Percentiles rank a stretch among this genome's conserved stretches.
These are phyloP conservation scores for Cystofilobasidium macerans DNA, from an alignment of 768 basidiomycete species.

Conservation along the genomic window DNA sequence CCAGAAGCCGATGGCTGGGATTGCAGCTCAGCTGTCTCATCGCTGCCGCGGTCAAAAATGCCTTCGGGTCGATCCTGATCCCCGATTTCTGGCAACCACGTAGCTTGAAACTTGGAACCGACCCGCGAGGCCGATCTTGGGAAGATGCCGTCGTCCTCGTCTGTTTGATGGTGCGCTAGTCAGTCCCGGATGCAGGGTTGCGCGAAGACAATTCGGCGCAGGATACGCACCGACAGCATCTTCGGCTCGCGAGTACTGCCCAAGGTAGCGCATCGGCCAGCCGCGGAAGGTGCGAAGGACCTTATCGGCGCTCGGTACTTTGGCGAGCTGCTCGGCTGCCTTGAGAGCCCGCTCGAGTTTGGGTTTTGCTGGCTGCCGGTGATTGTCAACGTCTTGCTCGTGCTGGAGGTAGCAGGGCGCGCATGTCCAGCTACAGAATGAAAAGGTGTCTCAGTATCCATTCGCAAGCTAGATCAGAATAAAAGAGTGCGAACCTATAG, in stretches of 20 bases:
- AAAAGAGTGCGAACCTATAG: conserved; percentile 9
- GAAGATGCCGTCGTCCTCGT: conserved; percentile 93
- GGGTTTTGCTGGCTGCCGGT: neutral
- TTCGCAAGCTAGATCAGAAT: neutral
- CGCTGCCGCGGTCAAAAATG: neutral
- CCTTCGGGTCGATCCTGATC: neutral
- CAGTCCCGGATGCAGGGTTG: too few relatives aligned
- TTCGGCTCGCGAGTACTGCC: conserved; percentile 43
- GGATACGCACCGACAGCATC: neutral
- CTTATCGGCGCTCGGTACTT: conserved; percentile 1
- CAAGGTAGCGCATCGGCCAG: conserved; percentile 77
- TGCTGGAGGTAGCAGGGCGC: conserved; percentile 7
- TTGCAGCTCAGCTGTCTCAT: neutral
- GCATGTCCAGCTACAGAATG: neutral
- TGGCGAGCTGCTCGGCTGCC: conserved; percentile 1
- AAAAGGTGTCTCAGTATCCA: neutral
- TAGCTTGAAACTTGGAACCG: conserved; percentile 69
- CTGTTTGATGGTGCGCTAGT: conserved; percentile 45
- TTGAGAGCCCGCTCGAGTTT: neutral
- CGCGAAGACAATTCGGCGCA: too few relatives aligned
- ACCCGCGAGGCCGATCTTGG: conserved; percentile 85
- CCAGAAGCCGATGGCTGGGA: neutral
- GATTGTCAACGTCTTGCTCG: conserved; percentile 8
- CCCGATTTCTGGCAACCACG: conserved; percentile 42
- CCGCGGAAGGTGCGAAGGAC: conserved; percentile 29